phyloP scores from a whole-genome alignment of 225 moss, liverwort and hornwort species.

The Polytrichum formosum region DNA sequence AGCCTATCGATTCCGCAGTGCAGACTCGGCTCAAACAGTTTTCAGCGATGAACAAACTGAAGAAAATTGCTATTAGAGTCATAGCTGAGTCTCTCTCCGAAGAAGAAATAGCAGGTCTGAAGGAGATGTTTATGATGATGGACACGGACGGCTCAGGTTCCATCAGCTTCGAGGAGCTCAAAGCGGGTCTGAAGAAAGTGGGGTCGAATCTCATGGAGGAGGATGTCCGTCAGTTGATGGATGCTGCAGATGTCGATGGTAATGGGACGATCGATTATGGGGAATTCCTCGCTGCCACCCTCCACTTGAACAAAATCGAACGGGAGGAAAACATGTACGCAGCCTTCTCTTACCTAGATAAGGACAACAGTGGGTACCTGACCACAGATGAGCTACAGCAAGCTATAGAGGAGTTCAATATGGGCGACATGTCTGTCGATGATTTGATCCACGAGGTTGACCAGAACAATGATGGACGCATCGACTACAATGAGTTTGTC shows the following conservation, averaged over 20 bases:
- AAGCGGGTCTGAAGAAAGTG: constrained; percentile 42
- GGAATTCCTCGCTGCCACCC: constrained; percentile 85
- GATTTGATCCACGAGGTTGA: constrained; percentile 78
- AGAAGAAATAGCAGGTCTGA: constrained; percentile 51
- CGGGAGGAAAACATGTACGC: constrained; percentile 85
- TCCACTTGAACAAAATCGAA: constrained; percentile 88
- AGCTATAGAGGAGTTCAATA: constrained; percentile 68
- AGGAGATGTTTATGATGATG: constrained; percentile 65
- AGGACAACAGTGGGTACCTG: constrained; percentile 81
- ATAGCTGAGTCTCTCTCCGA: constrained; percentile 52
- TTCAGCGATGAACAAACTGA: constrained; percentile 56
- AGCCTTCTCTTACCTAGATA: constrained; percentile 83
- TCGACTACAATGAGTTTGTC: constrained; percentile 85
- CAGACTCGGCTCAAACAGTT: constrained; percentile 57
- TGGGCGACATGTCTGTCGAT: constrained; percentile 80
- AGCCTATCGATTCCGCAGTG: constrained; percentile 51
- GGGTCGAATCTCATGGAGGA: constrained; percentile 52
- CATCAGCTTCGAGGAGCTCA: constrained; percentile 51
- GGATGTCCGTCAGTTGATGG: constrained; percentile 49
- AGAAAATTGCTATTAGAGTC: constrained; percentile 52
- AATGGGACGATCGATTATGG: constrained; percentile 85
- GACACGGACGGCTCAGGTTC: constrained; percentile 53
- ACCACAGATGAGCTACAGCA: constrained; percentile 83
- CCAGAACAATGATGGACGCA: constrained; percentile 76
- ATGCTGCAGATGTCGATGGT: constrained; percentile 78